Percentiles rank a stretch among this genome's conserved stretches.
phyloP scores from a whole-genome alignment of 257 asterid species.

The Oldenlandia corymbosa region DNA sequence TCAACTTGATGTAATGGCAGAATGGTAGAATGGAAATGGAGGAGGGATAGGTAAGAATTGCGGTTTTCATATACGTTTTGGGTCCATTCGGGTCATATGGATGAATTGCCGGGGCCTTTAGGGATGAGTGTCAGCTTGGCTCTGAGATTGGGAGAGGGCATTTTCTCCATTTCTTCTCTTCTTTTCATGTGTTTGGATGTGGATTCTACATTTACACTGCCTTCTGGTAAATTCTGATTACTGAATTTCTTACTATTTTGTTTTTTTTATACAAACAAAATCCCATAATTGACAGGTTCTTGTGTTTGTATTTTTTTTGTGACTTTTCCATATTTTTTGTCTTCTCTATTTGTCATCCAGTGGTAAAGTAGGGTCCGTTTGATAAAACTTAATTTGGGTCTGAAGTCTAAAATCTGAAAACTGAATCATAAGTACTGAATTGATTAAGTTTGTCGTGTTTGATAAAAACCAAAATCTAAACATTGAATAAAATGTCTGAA shows the following conservation, averaged over 20 bases:
- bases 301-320: constrained; percentile 1
- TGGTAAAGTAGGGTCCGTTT: not conserved
- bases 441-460: too few relatives aligned
- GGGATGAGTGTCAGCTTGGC: constrained; percentile 95
- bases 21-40: not conserved
- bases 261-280: too few relatives aligned
- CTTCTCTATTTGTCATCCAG: not conserved
- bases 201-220: constrained; percentile 91
- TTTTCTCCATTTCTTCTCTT: constrained; percentile 82
- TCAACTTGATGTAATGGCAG: too few relatives aligned
- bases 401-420: too few relatives aligned
- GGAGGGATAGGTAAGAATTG: too few relatives aligned
- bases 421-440: too few relatives aligned
- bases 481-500: too few relatives aligned
- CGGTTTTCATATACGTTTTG: too few relatives aligned
- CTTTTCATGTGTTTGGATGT: constrained; percentile 91
- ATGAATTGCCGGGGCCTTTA: constrained; percentile 79
- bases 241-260: too few relatives aligned
- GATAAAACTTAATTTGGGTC: too few relatives aligned
- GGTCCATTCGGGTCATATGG: constrained; percentile 48
- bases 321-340: not conserved
- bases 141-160: constrained; percentile 76
- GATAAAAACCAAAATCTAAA: too few relatives aligned
- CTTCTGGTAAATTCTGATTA: constrained; percentile 86
- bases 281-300: not conserved